Evolutionary conservation across 768 basidiomycete species (phyloP).

Genomic region (Tylopilus balloui): DNA sequence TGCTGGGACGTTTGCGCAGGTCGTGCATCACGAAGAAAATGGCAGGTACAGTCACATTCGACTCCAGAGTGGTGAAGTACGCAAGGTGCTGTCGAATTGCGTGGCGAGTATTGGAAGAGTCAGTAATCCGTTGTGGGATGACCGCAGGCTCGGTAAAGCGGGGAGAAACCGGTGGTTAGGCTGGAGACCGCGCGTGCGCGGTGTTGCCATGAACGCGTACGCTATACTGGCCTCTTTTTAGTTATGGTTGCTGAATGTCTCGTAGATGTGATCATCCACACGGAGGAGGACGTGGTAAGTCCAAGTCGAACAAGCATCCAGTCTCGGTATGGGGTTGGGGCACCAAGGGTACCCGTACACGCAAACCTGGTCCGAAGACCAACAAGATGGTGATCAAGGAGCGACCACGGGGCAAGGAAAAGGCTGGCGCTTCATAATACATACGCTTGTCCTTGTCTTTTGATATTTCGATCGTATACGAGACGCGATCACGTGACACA

Average conservation of each 20-base stretch:
- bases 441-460: not conserved
- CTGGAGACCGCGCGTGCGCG: slow-evolving; percentile 77
- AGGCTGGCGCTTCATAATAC: slow-evolving; percentile 14
- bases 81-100: slow-evolving; percentile 76
- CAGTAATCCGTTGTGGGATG: slow-evolving; percentile 88
- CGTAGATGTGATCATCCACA: slow-evolving; percentile 85
- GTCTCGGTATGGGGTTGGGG: slow-evolving; percentile 91
- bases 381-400: slow-evolving; percentile 89
- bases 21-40: slow-evolving; percentile 71
- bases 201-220: slow-evolving; percentile 96
- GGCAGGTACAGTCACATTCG: slow-evolving; percentile 78
- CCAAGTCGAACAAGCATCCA: slow-evolving; percentile 93
- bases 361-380: slow-evolving; percentile 86
- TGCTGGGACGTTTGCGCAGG: slow-evolving; percentile 81
- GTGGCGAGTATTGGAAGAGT: slow-evolving; percentile 89
- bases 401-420: slow-evolving; percentile 70
- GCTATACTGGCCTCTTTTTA: slow-evolving; percentile 23
- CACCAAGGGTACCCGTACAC: slow-evolving; percentile 88
- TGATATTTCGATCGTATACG: slow-evolving; percentile 8
- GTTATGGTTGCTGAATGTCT: not conserved
- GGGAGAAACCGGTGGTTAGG: slow-evolving; percentile 88
- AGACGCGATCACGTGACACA: slow-evolving; percentile 29
- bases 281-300: slow-evolving; percentile 97
- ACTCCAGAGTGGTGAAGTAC: slow-evolving; percentile 89
- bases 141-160: slow-evolving; percentile 83